A percentile compares a stretch with the other conserved stretches of the same genome.
Evolutionary conservation across 371 early-diverging fungal species (phyloP).

Genomic region (Syncephalastrum contaminatum): DNA sequence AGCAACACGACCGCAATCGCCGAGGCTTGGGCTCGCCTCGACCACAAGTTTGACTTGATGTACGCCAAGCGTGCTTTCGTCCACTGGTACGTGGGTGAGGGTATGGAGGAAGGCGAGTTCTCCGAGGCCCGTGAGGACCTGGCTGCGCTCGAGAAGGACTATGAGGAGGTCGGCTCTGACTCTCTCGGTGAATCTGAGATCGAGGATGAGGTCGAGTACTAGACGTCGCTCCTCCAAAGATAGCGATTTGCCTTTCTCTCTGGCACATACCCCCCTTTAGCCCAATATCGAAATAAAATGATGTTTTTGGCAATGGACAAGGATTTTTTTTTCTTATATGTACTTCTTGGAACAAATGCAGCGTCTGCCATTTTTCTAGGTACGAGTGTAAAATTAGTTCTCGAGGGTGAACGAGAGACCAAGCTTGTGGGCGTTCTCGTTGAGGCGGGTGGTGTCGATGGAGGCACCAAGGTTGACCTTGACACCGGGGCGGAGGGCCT

Average conservation of each 20-base stretch:
- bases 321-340: too few species aligned
- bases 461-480: slow-evolving; percentile 91
- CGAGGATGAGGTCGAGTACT: slow-evolving; percentile 51
- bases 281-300: too few species aligned
- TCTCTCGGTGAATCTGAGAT: slow-evolving; percentile 52
- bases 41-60: slow-evolving; percentile 95
- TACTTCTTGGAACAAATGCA: too few species aligned
- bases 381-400: slow-evolving; percentile 46
- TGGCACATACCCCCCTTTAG: too few species aligned
- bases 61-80: slow-evolving; percentile 97
- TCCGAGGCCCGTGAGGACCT: slow-evolving; percentile 89
- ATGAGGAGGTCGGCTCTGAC: slow-evolving; percentile 94
- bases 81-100: slow-evolving; percentile 98
- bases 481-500: slow-evolving; percentile 91
- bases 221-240: too few species aligned
- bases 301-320: too few species aligned
- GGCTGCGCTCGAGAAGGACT: slow-evolving; percentile 98
- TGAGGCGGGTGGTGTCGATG: slow-evolving; percentile 88
- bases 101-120: slow-evolving; percentile 90
- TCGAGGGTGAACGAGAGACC: slow-evolving; percentile 89
- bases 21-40: slow-evolving; percentile 92
- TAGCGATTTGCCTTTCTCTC: not conserved
- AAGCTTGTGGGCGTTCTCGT: slow-evolving; percentile 95
- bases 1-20: slow-evolving; percentile 94
- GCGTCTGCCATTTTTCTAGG: too few species aligned